These are phyloP conservation scores for Ustanciosporium gigantosporum DNA, from an alignment of 1,284 basidiomycete species.

Conservation along the genomic window DNA sequence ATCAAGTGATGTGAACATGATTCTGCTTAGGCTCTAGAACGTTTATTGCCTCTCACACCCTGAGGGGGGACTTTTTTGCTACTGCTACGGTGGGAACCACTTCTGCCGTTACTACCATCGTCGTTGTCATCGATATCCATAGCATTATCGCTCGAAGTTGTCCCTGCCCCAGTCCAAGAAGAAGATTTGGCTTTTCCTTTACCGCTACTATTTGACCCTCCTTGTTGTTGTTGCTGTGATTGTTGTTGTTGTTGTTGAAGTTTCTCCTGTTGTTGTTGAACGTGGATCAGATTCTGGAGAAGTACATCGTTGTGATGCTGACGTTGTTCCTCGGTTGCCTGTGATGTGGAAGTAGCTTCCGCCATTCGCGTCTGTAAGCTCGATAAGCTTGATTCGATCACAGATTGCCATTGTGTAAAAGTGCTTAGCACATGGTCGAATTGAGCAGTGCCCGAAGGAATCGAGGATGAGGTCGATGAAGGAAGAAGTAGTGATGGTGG, in stretches of 20 bases:
- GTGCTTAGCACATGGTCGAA: too few species aligned
- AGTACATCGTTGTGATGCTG: constrained; percentile 14
- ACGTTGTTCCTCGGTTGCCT: constrained; percentile 1
- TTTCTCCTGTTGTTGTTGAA: constrained; percentile 16
- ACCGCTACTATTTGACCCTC: constrained; percentile 6
- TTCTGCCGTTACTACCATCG: not conserved
- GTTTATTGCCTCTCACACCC: constrained; percentile 20
- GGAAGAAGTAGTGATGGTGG: not conserved
- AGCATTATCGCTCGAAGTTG: too few species aligned
- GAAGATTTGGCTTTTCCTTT: constrained; percentile 1
- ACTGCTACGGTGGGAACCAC: not conserved
- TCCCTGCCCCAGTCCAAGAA: not conserved
- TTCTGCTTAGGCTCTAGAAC: constrained; percentile 27
- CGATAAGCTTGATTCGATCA: constrained; percentile 9
- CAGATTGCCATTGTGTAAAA: constrained; percentile 15
- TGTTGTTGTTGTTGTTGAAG: constrained; percentile 18
- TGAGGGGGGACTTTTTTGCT: constrained; percentile 10
- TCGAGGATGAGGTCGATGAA: not conserved
- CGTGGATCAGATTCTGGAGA: constrained; percentile 10
- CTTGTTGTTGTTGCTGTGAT: constrained; percentile 4
- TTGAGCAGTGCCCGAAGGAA: too few species aligned
- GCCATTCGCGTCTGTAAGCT: constrained; percentile 18
- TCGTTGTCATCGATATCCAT: constrained; percentile 32
- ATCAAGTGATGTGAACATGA: too few species aligned
- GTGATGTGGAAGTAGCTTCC: constrained; percentile 1